These are phyloP conservation scores for Apiotrichum laibachii DNA, from an alignment of 1,284 basidiomycete species.

Conservation along the genomic window DNA sequence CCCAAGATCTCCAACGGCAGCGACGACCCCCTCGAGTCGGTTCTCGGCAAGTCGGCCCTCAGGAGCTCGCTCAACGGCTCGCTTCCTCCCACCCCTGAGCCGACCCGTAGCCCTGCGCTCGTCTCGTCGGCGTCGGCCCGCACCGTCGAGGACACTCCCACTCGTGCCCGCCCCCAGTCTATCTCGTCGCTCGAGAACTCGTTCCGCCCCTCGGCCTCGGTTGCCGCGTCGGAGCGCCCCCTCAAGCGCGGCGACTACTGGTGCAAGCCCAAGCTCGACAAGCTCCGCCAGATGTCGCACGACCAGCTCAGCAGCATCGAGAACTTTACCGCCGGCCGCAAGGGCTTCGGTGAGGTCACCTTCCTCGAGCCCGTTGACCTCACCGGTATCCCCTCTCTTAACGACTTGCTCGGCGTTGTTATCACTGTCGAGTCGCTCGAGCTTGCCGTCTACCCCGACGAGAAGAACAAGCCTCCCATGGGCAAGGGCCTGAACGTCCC, in stretches of 20 bases:
- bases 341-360: constrained; percentile 84
- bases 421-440: constrained; percentile 89
- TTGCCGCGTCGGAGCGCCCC: constrained; percentile 42
- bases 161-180: constrained; percentile 16
- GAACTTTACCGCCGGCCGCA: constrained; percentile 80
- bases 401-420: constrained; percentile 78
- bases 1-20: constrained; percentile 51
- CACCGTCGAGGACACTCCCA: constrained; percentile 25
- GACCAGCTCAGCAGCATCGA: constrained; percentile 67
- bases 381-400: constrained; percentile 75
- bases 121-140: constrained; percentile 46
- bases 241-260: constrained; percentile 85
- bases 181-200: constrained; percentile 4
- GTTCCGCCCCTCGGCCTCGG: constrained; percentile 15
- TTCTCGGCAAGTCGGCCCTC: constrained; percentile 47
- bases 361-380: constrained; percentile 92
- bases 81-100: constrained; percentile 49
- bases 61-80: constrained; percentile 49
- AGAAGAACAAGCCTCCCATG: constrained; percentile 70
- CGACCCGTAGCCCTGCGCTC: constrained; percentile 53
- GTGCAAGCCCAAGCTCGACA: constrained; percentile 70
- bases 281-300: constrained; percentile 63
- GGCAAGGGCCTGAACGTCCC: constrained; percentile 88
- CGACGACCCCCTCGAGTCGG: constrained; percentile 46
- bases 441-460: constrained; percentile 89